A percentile compares a stretch with the other conserved stretches of the same genome.
phyloP scores from a whole-genome alignment of 164 flowering plant species.

The Warburgia ugandensis region DNA sequence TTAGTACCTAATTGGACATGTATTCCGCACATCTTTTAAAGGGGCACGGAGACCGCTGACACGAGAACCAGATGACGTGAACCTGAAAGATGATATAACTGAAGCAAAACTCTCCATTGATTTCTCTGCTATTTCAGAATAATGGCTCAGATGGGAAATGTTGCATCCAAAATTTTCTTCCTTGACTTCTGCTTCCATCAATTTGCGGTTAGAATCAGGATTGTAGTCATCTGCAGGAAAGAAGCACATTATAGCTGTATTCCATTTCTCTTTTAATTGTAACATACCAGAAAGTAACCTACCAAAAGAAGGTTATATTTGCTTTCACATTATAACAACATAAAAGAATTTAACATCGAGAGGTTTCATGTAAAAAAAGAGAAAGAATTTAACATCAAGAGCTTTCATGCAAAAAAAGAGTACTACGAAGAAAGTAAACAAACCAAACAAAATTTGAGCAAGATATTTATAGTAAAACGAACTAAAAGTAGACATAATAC shows the following conservation, averaged over 20 bases:
- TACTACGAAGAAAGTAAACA: too few species aligned
- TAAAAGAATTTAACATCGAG: too few species aligned
- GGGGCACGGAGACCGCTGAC: conserved; percentile 99
- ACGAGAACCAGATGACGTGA: conserved; percentile 70
- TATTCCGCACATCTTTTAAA: conserved; percentile 63
- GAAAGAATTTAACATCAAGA: too few species aligned
- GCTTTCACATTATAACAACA: background rate
- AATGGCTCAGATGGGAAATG: conserved; percentile 67
- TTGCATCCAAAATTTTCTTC: conserved; percentile 65
- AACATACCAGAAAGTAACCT: background rate
- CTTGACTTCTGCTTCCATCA: conserved; percentile 17
- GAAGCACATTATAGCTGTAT: conserved; percentile 4
- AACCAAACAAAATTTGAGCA: too few species aligned
- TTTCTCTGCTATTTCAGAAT: conserved; percentile 78
- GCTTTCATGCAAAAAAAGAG: too few species aligned
- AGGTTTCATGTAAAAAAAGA: too few species aligned
- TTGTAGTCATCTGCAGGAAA: conserved; percentile 23
- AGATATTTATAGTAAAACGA: too few species aligned
- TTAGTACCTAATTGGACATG: conserved; percentile 35
- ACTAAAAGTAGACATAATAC: too few species aligned
- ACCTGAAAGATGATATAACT: conserved; percentile 60
- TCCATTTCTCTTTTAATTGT: too few species aligned
- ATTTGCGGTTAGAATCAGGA: conserved; percentile 16
- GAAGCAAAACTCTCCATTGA: conserved; percentile 80
- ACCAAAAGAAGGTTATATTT: background rate